Evolutionary conservation across 129 eudicot species (phyloP).

Genomic region (Gnaphalium uliginosum): DNA sequence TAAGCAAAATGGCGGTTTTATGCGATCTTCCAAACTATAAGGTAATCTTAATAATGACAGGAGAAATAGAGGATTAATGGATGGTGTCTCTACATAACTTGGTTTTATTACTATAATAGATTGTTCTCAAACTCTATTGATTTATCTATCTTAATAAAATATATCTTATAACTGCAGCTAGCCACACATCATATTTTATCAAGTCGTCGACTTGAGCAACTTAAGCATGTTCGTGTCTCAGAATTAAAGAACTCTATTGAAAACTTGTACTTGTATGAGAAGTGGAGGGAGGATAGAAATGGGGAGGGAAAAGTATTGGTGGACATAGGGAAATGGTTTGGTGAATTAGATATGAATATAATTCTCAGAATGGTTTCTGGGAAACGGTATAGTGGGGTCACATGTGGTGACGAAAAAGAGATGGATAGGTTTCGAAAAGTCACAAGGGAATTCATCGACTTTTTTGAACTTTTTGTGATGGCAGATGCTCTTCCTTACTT

Average conservation of each 20-base stretch:
- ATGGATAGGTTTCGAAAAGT: neutral
- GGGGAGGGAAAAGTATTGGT: neutral
- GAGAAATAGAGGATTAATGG: no score
- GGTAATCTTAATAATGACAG: no score
- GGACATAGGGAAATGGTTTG: conserved; percentile 6
- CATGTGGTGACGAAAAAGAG: neutral
- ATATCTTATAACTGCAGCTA: no score
- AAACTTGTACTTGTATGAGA: neutral
- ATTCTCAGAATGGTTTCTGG: conserved; percentile 4
- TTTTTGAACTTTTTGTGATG: neutral
- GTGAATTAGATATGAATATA: neutral
- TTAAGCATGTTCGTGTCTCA: neutral
- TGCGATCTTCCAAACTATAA: no score
- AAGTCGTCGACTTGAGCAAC: conserved; percentile 3
- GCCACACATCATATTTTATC: neutral
- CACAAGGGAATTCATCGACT: neutral
- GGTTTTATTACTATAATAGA: no score
- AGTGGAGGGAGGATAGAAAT: neutral
- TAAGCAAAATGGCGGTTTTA: no score
- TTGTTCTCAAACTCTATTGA: no score
- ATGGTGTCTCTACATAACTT: no score
- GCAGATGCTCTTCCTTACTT: conserved; percentile 1
- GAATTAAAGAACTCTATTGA: neutral
- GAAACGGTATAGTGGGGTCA: neutral
- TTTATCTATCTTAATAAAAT: no score